These are phyloP conservation scores for Protomyces pachydermus DNA, from an alignment of 1,139 yeast genomes.

Conservation along the genomic window DNA sequence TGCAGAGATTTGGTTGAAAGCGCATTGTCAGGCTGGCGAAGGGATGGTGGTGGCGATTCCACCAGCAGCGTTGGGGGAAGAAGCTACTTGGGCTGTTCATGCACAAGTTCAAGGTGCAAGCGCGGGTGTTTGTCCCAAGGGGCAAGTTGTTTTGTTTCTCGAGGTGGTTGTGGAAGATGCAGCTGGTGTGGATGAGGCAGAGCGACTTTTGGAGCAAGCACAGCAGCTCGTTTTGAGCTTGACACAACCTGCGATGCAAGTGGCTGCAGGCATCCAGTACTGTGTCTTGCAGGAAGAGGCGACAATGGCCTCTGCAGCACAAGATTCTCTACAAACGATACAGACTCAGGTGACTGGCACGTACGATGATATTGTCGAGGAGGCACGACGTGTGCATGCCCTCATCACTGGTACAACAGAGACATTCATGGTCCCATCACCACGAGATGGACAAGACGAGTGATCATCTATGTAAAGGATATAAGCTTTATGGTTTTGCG, in stretches of 20 bases:
- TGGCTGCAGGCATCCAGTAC: neutral
- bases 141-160: slow-evolving; percentile 85
- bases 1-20: slow-evolving; percentile 1
- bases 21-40: slow-evolving; percentile 53
- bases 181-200: neutral
- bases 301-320: neutral
- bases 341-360: neutral
- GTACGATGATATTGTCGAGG: neutral
- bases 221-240: neutral
- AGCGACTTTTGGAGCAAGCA: neutral
- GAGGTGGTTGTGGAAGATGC: slow-evolving; percentile 41
- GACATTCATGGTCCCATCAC: neutral
- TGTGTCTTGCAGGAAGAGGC: neutral
- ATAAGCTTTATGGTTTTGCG: slow-evolving; percentile 1
- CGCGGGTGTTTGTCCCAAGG: slow-evolving; percentile 82
- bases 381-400: neutral
- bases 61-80: slow-evolving; percentile 62
- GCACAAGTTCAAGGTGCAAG: slow-evolving; percentile 85
- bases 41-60: slow-evolving; percentile 91
- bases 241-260: neutral
- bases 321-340: neutral
- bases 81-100: slow-evolving; percentile 71
- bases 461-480: neutral
- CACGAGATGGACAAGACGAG: neutral
- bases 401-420: neutral